A percentile compares a stretch with the other conserved stretches of the same genome.
phyloP scores from a whole-genome alignment of 2,329 filamentous ascomycete genomes.

The Verticillium isaacii region DNA sequence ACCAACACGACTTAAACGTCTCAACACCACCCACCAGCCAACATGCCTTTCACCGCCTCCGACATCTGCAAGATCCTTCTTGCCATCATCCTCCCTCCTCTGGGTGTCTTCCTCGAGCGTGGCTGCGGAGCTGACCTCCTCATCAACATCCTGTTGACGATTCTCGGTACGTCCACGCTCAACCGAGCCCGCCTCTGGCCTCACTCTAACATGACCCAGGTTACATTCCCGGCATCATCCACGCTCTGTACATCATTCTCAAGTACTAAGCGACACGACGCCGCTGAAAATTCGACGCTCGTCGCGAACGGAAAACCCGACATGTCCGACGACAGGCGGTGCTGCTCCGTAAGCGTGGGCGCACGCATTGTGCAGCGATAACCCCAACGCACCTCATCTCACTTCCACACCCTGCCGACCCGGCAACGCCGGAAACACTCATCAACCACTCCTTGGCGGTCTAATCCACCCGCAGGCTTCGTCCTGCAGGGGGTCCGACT shows the following conservation, averaged over 20 bases:
- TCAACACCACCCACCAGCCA: conserved; percentile 19
- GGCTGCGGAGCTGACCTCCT: conserved; percentile 82
- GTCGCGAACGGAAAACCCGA: background rate
- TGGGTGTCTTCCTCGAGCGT: conserved; percentile 92
- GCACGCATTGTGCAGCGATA: background rate
- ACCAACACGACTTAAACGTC: background rate
- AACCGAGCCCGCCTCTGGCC: background rate
- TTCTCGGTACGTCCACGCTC: conserved; percentile 48
- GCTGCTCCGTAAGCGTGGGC: background rate
- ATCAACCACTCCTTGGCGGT: background rate
- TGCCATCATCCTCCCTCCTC: conserved; percentile 82
- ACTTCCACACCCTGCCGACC: background rate
- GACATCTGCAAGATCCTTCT: conserved; percentile 70
- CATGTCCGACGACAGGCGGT: background rate
- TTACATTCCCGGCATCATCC: conserved; percentile 78
- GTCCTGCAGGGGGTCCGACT: background rate
- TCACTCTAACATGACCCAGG: conserved; percentile 26
- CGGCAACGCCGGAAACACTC: background rate
- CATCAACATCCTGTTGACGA: conserved; percentile 88
- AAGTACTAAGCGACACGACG: conserved; percentile 61
- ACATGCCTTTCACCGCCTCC: conserved; percentile 52
- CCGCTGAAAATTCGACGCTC: background rate
- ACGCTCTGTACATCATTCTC: conserved; percentile 89
- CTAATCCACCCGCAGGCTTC: background rate
- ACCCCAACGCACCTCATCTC: conserved; percentile 1